A percentile compares a stretch with the other conserved stretches of the same genome.
phyloP scores from a whole-genome alignment of 129 eudicot species.

The Ambrosia trifida region DNA sequence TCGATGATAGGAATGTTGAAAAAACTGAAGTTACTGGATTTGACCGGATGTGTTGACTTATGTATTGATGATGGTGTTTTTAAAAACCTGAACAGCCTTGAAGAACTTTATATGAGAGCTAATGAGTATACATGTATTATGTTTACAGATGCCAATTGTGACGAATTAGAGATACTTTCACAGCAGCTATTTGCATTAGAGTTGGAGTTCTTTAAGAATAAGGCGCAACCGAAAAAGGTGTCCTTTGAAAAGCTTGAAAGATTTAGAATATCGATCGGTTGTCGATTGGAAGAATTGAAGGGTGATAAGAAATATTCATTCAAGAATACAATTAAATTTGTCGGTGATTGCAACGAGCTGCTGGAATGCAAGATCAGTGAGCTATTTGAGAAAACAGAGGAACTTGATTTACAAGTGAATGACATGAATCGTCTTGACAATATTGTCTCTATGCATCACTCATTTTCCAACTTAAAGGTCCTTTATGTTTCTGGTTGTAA shows the following conservation, averaged over 20 bases:
- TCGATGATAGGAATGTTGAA: background rate
- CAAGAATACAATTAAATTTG: background rate
- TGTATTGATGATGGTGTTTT: background rate
- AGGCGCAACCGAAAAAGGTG: background rate
- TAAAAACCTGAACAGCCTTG: background rate
- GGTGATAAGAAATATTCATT: background rate
- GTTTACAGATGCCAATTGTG: background rate
- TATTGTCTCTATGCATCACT: background rate
- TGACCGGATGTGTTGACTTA: background rate
- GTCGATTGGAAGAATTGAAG: background rate
- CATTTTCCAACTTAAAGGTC: background rate
- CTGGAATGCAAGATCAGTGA: background rate
- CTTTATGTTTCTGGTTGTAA: background rate
- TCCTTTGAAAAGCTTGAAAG: background rate
- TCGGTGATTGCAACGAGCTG: background rate
- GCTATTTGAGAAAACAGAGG: slow-evolving; percentile 1
- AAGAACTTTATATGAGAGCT: slow-evolving; percentile 1
- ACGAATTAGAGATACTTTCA: background rate
- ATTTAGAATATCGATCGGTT: background rate
- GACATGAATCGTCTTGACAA: background rate
- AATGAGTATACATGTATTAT: background rate
- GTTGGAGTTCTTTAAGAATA: background rate
- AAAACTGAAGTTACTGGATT: background rate
- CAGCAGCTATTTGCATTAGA: background rate
- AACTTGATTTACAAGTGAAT: background rate